Conservation (phyloP, 768 basidiomycete species). For the Kwoniella newhampshirensis region DNA sequence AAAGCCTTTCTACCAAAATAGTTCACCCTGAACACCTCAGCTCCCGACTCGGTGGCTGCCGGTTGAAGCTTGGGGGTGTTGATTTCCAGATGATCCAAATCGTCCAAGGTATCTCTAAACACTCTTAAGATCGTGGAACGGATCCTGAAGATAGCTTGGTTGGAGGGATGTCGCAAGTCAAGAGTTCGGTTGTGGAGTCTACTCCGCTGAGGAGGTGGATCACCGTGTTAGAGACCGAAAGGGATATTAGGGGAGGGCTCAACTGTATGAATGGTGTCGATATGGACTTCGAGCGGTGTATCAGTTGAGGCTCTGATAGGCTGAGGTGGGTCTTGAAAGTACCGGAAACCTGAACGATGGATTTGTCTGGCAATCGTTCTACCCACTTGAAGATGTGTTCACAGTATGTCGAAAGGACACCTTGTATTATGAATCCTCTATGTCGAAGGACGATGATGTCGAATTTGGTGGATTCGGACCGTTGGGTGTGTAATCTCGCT, state of each 20-base stretch:
- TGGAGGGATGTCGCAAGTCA: constrained; percentile 85
- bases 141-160: constrained; percentile 87
- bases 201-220: constrained; percentile 63
- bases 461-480: constrained; percentile 58
- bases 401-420: constrained; percentile 95
- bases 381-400: constrained; percentile 58
- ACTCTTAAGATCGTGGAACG: constrained; percentile 76
- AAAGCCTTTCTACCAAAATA: constrained; percentile 95
- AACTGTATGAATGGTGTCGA: constrained; percentile 64
- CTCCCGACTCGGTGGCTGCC: constrained; percentile 90
- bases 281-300: constrained; percentile 40
- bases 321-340: constrained; percentile 62
- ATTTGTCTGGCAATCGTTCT: constrained; percentile 60
- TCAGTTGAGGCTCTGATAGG: constrained; percentile 79
- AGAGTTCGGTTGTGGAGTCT: constrained; percentile 85
- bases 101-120: constrained; percentile 75
- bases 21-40: constrained; percentile 91
- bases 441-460: constrained; percentile 30
- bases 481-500: constrained; percentile 81
- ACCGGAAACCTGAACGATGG: constrained; percentile 84
- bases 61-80: constrained; percentile 95
- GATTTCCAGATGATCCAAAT: constrained; percentile 79
- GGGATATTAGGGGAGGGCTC: constrained; percentile 84
- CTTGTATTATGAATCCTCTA: constrained; percentile 61
- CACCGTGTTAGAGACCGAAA: constrained; percentile 68